Evolutionary conservation across 176 grass and related monocot genomes (phyloP).

Genomic region (Raddia guianensis): DNA sequence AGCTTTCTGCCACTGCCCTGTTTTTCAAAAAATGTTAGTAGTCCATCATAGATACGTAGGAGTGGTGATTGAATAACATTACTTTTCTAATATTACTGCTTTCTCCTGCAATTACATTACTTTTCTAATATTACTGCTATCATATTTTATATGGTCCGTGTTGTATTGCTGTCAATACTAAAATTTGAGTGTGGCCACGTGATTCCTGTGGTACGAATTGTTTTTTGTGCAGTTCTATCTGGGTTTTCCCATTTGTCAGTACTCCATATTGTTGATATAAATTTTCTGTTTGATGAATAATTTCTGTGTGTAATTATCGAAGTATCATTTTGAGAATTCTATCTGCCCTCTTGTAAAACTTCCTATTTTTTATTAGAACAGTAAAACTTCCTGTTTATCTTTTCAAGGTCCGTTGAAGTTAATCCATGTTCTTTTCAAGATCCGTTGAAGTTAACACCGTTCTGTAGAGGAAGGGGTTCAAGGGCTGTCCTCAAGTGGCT

Average conservation of each 20-base stretch:
- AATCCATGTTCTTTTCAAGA: slow-evolving; percentile 3
- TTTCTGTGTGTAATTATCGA: background rate
- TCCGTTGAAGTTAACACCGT: slow-evolving; percentile 22
- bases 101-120: slow-evolving; percentile 20
- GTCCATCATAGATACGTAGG: background rate
- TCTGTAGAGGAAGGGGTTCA: slow-evolving; percentile 70
- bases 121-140: slow-evolving; percentile 20
- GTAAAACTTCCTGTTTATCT: slow-evolving; percentile 24
- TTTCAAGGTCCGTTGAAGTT: background rate
- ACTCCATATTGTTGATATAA: slow-evolving; percentile 3
- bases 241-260: background rate
- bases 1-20: background rate
- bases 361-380: background rate
- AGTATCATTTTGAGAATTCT: slow-evolving; percentile 24
- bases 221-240: background rate
- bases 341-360: background rate
- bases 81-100: no score
- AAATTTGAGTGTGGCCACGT: background rate
- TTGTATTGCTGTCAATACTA: background rate
- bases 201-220: background rate
- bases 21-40: background rate
- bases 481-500: slow-evolving; percentile 64
- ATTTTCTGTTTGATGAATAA: background rate
- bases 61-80: background rate
- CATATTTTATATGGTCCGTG: background rate